These are phyloP conservation scores for Leccinum boreale DNA, from an alignment of 768 basidiomycete species.

Conservation along the genomic window DNA sequence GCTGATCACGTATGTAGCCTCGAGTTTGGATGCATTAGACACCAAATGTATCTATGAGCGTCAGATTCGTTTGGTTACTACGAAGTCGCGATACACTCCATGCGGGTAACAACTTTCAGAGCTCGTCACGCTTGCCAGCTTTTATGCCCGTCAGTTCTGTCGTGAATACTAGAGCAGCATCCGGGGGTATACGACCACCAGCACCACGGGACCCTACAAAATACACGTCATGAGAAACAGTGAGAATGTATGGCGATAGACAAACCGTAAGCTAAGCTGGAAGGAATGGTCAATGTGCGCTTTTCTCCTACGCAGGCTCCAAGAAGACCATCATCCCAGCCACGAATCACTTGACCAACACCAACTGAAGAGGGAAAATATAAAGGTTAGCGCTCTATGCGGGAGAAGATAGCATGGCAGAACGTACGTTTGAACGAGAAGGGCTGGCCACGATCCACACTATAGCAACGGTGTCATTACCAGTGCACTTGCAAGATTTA, in stretches of 20 bases:
- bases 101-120: slow-evolving; percentile 34
- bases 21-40: not conserved
- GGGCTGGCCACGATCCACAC: slow-evolving; percentile 70
- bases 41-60: not conserved
- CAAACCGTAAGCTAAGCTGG: slow-evolving; percentile 79
- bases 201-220: slow-evolving; percentile 67
- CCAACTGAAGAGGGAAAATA: slow-evolving; percentile 49
- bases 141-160: slow-evolving; percentile 76
- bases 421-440: slow-evolving; percentile 73
- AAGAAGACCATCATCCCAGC: slow-evolving; percentile 79
- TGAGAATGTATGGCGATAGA: slow-evolving; percentile 4
- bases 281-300: slow-evolving; percentile 84
- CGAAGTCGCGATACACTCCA: not conserved
- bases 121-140: slow-evolving; percentile 47
- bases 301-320: slow-evolving; percentile 90
- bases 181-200: slow-evolving; percentile 72
- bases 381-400: slow-evolving; percentile 1
- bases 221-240: not conserved
- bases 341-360: slow-evolving; percentile 75
- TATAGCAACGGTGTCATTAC: slow-evolving; percentile 24
- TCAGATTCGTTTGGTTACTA: not conserved
- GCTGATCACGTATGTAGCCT: too few relatives aligned
- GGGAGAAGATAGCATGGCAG: not conserved
- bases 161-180: slow-evolving; percentile 81
- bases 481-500: not conserved